Base-by-base conservation (phyloP, 1,139 yeast genomes). In the Hyphopichia burtonii region DNA sequence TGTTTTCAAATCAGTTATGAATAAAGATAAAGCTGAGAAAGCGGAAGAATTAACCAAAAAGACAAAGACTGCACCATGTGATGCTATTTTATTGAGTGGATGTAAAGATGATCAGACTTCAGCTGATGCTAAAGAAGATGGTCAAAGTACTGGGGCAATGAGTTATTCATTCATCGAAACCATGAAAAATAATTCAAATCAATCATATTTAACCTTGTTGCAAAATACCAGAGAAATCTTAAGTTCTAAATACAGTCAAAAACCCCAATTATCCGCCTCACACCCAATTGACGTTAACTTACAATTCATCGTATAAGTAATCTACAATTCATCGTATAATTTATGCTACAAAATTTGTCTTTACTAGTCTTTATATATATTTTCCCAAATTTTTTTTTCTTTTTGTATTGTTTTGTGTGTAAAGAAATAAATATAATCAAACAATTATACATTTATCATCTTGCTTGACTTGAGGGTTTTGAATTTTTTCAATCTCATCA, bases 131-230 rank as follows among this genome's bases (percentile, higher is more conserved):
- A 71, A 71, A 23, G 91, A 86, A 57, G 81, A 80, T 41, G 96
- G 96, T 22, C 68, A 67, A 36, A 82, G 87, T 35, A 89, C 96
- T 0, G 98, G 98, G 44, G 98, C 98, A 18, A 88, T 91, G 96
- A 86, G 96, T 39, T 89, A 85, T 75, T 86, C 97, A 1, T 90
- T 91, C 56, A 79, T 90, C 46, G 75, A 78, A 47, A 94, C 86
- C 20, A 68, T 91, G 71, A 61, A 73, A 28, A 72, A 74, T 44
- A 78, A 80, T 56, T 87, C 91, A 4, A 76, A 81, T 53, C 96
- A 90, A 67, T 75, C 86, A 25, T 91, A 86, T 59, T 62, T 89
- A 53, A 78, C 91, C 12, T 71, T 91, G 53, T 74, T 91, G 62
- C 89, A 89, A 63, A 83, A 84, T 52, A 85, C 89, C 83, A 78